Conservation (phyloP, 352 stramenopile species). For the Pythium sp. region DNA sequence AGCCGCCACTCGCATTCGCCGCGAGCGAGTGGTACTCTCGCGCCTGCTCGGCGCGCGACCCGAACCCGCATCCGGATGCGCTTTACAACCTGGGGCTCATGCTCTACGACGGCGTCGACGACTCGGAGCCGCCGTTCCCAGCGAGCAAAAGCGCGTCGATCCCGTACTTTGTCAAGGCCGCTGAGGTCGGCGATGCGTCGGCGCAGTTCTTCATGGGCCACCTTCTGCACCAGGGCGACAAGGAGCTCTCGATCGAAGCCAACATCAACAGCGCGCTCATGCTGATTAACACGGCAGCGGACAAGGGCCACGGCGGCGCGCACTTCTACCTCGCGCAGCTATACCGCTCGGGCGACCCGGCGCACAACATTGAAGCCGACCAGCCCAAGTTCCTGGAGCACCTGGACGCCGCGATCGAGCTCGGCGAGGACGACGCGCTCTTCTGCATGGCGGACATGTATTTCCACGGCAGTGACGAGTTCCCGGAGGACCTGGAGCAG, state of each 20-base stretch:
- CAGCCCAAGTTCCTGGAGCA: conserved; percentile 57
- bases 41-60: conserved; percentile 42
- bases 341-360: conserved; percentile 77
- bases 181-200: conserved; percentile 70
- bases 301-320: conserved; percentile 65
- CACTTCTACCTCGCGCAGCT: conserved; percentile 85
- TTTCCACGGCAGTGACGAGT: conserved; percentile 78
- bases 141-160: conserved; percentile 60
- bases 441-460: conserved; percentile 89
- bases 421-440: conserved; percentile 63
- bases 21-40: conserved; percentile 75
- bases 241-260: conserved; percentile 60
- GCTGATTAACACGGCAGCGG: conserved; percentile 74
- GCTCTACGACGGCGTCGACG: conserved; percentile 69
- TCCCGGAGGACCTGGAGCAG: conserved; percentile 68
- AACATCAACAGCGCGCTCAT: conserved; percentile 65
- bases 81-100: conserved; percentile 85
- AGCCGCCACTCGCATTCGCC: conserved; percentile 66
- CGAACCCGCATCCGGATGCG: conserved; percentile 69
- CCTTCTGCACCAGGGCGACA: conserved; percentile 71
- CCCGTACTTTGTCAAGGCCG: conserved; percentile 74
- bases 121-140: conserved; percentile 61
- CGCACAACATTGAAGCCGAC: conserved; percentile 42
- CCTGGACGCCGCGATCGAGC: conserved; percentile 60
- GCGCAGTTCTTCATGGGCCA: conserved; percentile 88